Base-by-base conservation (phyloP, 306 rosid genomes). In the Casuarina equisetifolia region DNA sequence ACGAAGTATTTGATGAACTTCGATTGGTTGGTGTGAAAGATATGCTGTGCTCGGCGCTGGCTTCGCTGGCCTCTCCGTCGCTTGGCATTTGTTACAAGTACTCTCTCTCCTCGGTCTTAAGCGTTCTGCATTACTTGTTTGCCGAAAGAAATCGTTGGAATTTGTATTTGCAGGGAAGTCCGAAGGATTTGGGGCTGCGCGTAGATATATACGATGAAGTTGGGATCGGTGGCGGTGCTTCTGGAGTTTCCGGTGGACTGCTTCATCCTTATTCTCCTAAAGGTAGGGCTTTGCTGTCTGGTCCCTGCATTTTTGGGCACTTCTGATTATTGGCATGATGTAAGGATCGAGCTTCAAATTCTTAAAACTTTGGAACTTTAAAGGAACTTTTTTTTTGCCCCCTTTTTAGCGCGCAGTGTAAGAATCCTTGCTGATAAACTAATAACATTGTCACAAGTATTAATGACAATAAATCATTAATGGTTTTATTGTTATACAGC, bases 1-100 rank as follows among this genome's bases (percentile, higher is more conserved):
- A 64, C 25, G 6, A 2, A 15, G 16, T 64, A 36, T 43, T 20
- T 50, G 20, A 16, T 50, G 20, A 16, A 9, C 43, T 42, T 19
- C 35, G 11, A 32, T 32, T 40, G 16, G 8, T 61, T 74, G 76
- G 19, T 79, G 74, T 77, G 76, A 16, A 7, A 77, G 95, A 81
- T 94, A 79, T 72, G 97, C 97, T 3, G 97, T 94, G 45, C 97
- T 94, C 74, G 98, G 98, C n/a, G 97, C 98, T 83, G 97, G 98
- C 16, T 92, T 92, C 57, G 97, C 97, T 35, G 98, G 98, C 6
- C 92, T 92, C 68, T 90, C 97, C 0, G 97, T 94, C 3, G 89
- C 90, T 43, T 94, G 94, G 95, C 91, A 94, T 83, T 85, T 92
- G 82, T 64, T 94, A 50, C 88, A 85, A 54, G 97, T 86, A 76